phyloP scores from a whole-genome alignment of 2,329 filamentous ascomycete genomes.

The Colletotrichum liriopes region DNA sequence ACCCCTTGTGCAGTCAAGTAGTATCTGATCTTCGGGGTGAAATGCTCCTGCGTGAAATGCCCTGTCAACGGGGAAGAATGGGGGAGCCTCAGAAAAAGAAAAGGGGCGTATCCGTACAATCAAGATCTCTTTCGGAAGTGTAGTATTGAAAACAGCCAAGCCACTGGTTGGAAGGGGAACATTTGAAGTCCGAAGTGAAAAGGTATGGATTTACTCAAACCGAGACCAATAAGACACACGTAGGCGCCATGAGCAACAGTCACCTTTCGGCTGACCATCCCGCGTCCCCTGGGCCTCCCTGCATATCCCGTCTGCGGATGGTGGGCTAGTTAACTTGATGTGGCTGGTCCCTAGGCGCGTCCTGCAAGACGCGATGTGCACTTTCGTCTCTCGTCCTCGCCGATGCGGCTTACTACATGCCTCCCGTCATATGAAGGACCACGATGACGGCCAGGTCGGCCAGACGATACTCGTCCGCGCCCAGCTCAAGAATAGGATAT shows the following conservation, averaged over 20 bases:
- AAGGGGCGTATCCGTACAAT: not conserved
- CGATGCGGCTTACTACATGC: slow-evolving; percentile 7
- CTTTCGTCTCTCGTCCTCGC: not conserved
- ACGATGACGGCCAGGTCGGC: not conserved
- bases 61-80: not conserved
- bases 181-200: not conserved
- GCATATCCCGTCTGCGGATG: not conserved
- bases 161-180: not conserved
- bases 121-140: not conserved
- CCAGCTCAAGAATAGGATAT: not conserved
- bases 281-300: slow-evolving; percentile 2
- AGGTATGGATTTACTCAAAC: not conserved
- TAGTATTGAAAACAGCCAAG: slow-evolving; percentile 1
- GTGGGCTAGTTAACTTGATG: not conserved
- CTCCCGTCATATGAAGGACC: not conserved
- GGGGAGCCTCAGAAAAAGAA: not conserved
- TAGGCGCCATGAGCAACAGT: not conserved
- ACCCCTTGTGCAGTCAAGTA: not conserved
- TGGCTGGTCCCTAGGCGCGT: not conserved
- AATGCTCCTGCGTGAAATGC: slow-evolving; percentile 1
- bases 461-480: not conserved
- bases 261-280: not conserved
- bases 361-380: not conserved
- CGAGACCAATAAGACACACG: not conserved
- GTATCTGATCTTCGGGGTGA: slow-evolving; percentile 15